These are phyloP conservation scores for Aspergillus candidus DNA, from an alignment of 2,329 filamentous ascomycete genomes.

Conservation along the genomic window DNA sequence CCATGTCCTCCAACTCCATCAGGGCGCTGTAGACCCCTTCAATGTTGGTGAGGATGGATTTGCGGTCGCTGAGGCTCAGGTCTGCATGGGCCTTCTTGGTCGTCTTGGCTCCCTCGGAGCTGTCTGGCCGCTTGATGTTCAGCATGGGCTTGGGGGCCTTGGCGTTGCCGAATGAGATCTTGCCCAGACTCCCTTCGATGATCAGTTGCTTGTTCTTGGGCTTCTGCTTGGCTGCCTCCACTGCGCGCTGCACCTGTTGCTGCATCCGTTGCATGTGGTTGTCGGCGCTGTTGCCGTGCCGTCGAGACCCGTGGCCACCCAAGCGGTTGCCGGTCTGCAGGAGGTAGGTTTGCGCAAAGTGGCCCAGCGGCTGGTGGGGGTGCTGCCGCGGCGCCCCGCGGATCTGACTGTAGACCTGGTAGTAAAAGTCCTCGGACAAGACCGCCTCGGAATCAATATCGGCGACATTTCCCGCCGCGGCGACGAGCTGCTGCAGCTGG, in stretches of 20 bases:
- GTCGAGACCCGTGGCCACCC: slow-evolving; percentile 57
- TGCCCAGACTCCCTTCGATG: slow-evolving; percentile 90
- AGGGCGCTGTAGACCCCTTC: slow-evolving; percentile 81
- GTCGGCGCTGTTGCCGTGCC: slow-evolving; percentile 76
- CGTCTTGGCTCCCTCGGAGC: slow-evolving; percentile 52
- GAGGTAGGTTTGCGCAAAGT: slow-evolving; percentile 96
- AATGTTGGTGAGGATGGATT: slow-evolving; percentile 76
- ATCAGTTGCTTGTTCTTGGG: slow-evolving; percentile 97
- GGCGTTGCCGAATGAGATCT: slow-evolving; percentile 98
- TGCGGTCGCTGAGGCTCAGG: slow-evolving; percentile 65
- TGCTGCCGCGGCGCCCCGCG: slow-evolving; percentile 83
- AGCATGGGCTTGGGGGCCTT: slow-evolving; percentile 93
- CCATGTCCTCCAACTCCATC: slow-evolving; percentile 92
- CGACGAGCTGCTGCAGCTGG: slow-evolving; percentile 90
- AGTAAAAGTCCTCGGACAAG: slow-evolving; percentile 93
- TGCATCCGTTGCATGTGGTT: slow-evolving; percentile 99
- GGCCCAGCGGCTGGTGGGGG: slow-evolving; percentile 85
- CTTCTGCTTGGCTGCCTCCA: slow-evolving; percentile 94
- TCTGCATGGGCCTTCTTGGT: slow-evolving; percentile 42
- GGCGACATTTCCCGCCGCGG: slow-evolving; percentile 79
- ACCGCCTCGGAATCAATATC: slow-evolving; percentile 74
- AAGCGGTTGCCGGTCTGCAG: slow-evolving; percentile 88
- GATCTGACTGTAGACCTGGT: slow-evolving; percentile 94
- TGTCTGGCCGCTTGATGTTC: slow-evolving; percentile 86
- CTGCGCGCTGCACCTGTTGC: slow-evolving; percentile 93